phyloP scores from a whole-genome alignment of 2,329 filamentous ascomycete species.

The Microsporum canis region DNA sequence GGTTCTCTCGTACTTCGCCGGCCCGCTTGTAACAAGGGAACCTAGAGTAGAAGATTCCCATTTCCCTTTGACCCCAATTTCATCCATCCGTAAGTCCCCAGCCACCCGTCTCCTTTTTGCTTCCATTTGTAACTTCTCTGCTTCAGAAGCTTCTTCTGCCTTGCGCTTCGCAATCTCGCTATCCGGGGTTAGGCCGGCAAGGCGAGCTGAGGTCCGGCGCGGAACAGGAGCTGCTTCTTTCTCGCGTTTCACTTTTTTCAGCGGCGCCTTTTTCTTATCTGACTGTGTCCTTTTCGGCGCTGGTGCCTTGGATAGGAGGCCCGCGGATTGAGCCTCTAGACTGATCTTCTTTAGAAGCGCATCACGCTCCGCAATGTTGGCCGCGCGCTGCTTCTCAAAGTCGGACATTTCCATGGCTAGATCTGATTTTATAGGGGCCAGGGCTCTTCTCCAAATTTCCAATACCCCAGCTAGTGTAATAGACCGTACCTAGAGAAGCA shows the following conservation, averaged over 20 bases:
- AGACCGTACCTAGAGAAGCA: background rate
- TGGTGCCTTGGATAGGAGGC: constrained; percentile 48
- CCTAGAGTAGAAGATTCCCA: constrained; percentile 60
- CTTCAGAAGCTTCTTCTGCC: constrained; percentile 52
- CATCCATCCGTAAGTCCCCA: constrained; percentile 58
- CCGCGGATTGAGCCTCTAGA: constrained; percentile 53
- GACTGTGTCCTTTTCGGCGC: constrained; percentile 38
- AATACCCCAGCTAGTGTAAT: background rate
- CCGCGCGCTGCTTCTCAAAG: constrained; percentile 72
- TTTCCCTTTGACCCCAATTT: constrained; percentile 69
- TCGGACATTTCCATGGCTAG: constrained; percentile 52
- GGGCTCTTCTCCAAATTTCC: background rate
- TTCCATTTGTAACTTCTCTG: constrained; percentile 45
- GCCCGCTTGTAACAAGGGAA: constrained; percentile 46
- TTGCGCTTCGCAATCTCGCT: constrained; percentile 59
- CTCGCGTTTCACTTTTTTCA: constrained; percentile 51
- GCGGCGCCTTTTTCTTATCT: constrained; percentile 38
- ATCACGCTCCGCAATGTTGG: constrained; percentile 79
- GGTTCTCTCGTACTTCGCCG: constrained; percentile 67
- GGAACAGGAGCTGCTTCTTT: constrained; percentile 46
- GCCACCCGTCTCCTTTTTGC: constrained; percentile 55
- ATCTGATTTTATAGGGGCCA: constrained; percentile 4
- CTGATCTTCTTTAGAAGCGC: constrained; percentile 69
- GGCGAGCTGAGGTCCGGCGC: constrained; percentile 49
- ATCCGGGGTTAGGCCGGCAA: constrained; percentile 53